Evolutionary conservation across 345 rosid genomes (phyloP).

Genomic region (Populus davidiana): DNA sequence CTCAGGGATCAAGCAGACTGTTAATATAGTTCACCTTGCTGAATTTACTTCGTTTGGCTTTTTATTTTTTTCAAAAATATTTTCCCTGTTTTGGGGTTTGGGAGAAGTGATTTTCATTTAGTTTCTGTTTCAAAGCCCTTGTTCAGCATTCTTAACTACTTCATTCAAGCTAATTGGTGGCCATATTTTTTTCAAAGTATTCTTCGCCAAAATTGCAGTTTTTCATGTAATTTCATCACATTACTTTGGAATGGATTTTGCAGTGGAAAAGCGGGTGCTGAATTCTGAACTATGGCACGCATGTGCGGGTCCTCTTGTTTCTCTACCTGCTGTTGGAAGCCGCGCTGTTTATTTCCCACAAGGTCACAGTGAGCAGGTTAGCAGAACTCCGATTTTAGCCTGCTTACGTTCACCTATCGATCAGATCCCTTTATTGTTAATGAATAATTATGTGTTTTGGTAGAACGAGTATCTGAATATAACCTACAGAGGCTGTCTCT

Average conservation of each 20-base stretch:
- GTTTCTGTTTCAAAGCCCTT: background rate
- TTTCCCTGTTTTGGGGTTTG: background rate
- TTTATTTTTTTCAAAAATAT: background rate
- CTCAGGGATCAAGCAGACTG: background rate
- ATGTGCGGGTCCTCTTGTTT: constrained; percentile 99
- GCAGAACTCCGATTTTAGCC: constrained; percentile 16
- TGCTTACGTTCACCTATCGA: background rate
- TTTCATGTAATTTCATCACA: constrained; percentile 3
- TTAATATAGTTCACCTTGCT: background rate
- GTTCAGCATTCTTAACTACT: background rate
- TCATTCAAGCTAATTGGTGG: constrained; percentile 8
- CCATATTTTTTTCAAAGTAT: background rate
- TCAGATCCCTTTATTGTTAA: background rate
- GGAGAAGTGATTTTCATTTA: background rate
- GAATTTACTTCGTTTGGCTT: background rate
- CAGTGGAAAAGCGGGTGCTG: constrained; percentile 85
- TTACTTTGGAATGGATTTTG: constrained; percentile 22
- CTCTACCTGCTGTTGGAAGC: constrained; percentile 88
- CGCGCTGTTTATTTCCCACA: constrained; percentile 98
- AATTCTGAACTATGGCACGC: constrained; percentile 99
- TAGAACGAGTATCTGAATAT: background rate
- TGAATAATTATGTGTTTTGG: background rate
- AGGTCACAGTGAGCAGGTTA: constrained; percentile 98
- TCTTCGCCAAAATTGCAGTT: background rate
- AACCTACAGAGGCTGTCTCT: background rate